phyloP scores from a whole-genome alignment of 306 rosid species.

The Echinosophora koreensis region DNA sequence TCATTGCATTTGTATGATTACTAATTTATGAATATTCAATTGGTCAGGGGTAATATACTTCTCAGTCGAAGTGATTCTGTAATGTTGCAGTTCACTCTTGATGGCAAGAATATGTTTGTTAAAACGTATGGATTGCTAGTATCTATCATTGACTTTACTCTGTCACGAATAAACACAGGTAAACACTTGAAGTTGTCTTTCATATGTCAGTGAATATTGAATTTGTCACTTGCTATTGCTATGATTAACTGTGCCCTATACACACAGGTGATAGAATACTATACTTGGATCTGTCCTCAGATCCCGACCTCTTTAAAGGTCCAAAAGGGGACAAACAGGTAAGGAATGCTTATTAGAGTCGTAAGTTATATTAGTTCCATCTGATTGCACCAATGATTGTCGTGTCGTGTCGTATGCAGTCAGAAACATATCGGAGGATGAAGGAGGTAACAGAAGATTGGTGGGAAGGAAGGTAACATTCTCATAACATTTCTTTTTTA shows the following conservation, averaged over 20 bases:
- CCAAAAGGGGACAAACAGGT: conserved; percentile 91
- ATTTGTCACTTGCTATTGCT: conserved; percentile 38
- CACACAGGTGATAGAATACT: conserved; percentile 82
- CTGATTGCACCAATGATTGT: conserved; percentile 16
- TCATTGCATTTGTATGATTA: conserved; percentile 21
- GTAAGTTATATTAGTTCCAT: conserved; percentile 25
- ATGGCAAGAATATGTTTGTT: conserved; percentile 67
- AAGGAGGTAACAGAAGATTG: conserved; percentile 83
- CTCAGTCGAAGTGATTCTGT: conserved; percentile 69
- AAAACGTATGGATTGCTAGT: conserved; percentile 76
- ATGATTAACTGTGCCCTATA: conserved; percentile 37
- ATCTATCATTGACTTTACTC: conserved; percentile 89
- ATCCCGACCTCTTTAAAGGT: conserved; percentile 84
- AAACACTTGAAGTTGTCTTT: conserved; percentile 27
- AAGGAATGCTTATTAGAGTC: conserved; percentile 42
- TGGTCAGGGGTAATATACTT: conserved; percentile 89
- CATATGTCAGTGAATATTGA: background rate
- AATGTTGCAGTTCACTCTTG: conserved; percentile 78
- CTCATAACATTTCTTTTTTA: background rate
- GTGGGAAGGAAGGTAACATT: conserved; percentile 90
- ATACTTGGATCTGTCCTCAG: conserved; percentile 81
- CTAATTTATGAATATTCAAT: conserved; percentile 46
- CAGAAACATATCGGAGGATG: conserved; percentile 95
- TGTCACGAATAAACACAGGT: conserved; percentile 94
- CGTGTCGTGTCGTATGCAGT: conserved; percentile 57